phyloP scores from a whole-genome alignment of 306 rosid genomes.

The Sesbania bispinosa region DNA sequence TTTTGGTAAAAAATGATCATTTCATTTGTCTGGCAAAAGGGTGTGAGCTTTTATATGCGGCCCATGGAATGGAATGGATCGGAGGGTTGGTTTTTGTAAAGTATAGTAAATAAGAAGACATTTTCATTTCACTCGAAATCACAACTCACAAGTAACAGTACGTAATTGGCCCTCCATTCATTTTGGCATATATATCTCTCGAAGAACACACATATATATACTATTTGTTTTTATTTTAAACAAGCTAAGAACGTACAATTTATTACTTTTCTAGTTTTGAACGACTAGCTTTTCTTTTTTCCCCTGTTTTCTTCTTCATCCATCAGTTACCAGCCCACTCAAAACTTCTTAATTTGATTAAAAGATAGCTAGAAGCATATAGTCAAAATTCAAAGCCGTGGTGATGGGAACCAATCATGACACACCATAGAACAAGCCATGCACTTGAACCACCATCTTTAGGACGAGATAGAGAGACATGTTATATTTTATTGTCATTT shows the following conservation, averaged over 20 bases:
- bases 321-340: neutral
- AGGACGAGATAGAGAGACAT: neutral
- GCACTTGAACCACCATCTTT: neutral
- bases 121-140: neutral
- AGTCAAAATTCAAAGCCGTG: constrained; percentile 36
- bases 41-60: neutral
- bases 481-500: too few relatives aligned
- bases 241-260: too few relatives aligned
- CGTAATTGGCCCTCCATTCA: constrained; percentile 24
- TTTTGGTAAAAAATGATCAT: too few relatives aligned
- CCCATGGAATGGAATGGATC: too few relatives aligned
- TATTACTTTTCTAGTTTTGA: neutral
- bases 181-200: neutral
- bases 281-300: neutral
- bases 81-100: too few relatives aligned
- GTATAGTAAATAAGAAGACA: too few relatives aligned
- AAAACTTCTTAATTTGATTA: neutral
- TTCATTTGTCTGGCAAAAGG: constrained; percentile 37
- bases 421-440: constrained; percentile 15
- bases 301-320: neutral
- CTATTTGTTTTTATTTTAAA: neutral
- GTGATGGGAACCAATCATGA: too few relatives aligned
- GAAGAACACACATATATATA: neutral
- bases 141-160: too few relatives aligned
- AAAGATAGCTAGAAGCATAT: neutral